Evolutionary conservation across 2,329 filamentous ascomycete genomes (phyloP), one percentile per base, ranked within the genome.

Genomic region (Sporothrix pseudoabietina): DNA sequence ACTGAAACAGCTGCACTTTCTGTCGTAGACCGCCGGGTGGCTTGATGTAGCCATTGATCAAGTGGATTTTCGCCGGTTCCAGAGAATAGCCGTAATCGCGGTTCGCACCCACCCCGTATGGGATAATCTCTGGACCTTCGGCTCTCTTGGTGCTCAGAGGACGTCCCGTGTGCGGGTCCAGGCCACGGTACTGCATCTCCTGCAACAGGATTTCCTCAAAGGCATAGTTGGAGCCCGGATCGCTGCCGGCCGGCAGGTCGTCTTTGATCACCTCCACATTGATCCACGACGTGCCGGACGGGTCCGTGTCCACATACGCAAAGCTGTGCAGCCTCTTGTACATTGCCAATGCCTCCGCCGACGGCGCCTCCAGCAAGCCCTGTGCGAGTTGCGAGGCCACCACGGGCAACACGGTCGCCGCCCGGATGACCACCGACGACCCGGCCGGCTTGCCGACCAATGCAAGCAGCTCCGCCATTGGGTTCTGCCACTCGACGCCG

Each of bases 1-100:
- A 75, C 72, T 72, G 71, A 26, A 75, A 74, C 49, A 76, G 71
- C 72, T 75, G 75, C 47, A 76, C 75, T 59, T 76, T 76, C 47
- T 49, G 30, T 19, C 52, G 61, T 35, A 7, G 3, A 35, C 57
- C 32, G 19, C n/a, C 30, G 3, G n/a, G 8, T 1, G n/a, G 72
- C 10, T 30, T 44, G 9, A 73, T 70, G 63, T 39, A 71, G 44
- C 74, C 74, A 65, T 76, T 76, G 68, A 76, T 66, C 16, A 76
- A 44, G 7, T 26, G 22, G 4, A 75, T 3, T n/a, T n/a, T n/a
- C n/a, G n/a, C n/a, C n/a, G n/a, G n/a, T n/a, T n/a, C n/a, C n/a
- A n/a, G n/a, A n/a, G n/a, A n/a, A n/a, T n/a, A n/a, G 19, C 12
- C 14, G 35, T 59, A 66, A 39, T n/a, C 30, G 52, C 30, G 32